A percentile compares a stretch with the other conserved stretches of the same genome.
phyloP scores from a whole-genome alignment of 164 flowering plant genomes.

The Chimonanthus praecox region DNA sequence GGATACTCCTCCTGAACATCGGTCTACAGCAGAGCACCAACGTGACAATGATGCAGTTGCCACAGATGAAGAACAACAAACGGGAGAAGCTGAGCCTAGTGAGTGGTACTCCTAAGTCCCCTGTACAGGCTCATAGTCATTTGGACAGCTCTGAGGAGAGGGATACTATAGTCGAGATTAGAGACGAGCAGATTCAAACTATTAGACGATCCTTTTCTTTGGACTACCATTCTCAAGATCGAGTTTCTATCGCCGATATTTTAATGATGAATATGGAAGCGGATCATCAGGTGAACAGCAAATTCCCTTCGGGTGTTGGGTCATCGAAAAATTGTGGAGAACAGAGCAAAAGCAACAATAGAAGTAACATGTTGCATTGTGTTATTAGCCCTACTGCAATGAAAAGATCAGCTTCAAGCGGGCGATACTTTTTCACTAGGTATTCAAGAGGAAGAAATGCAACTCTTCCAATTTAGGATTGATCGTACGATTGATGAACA shows the following conservation, averaged over 20 bases:
- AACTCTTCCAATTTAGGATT: slow-evolving; percentile 16
- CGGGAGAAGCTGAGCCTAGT: neutral
- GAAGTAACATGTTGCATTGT: slow-evolving; percentile 31
- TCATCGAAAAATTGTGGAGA: slow-evolving; percentile 7
- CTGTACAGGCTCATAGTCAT: slow-evolving; percentile 14
- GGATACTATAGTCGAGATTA: slow-evolving; percentile 36
- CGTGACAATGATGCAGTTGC: slow-evolving; percentile 12
- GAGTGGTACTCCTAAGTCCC: neutral
- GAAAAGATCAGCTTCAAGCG: slow-evolving; percentile 72
- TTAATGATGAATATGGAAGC: slow-evolving; percentile 22
- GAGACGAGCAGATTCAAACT: slow-evolving; percentile 22
- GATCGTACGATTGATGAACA: neutral
- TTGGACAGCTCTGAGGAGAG: slow-evolving; percentile 20
- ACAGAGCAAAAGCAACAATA: slow-evolving; percentile 2
- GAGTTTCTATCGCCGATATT: slow-evolving; percentile 44
- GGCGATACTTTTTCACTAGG: slow-evolving; percentile 44
- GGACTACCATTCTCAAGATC: slow-evolving; percentile 32
- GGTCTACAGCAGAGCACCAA: slow-evolving; percentile 11
- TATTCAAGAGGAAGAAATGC: slow-evolving; percentile 29
- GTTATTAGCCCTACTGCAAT: slow-evolving; percentile 33
- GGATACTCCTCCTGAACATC: slow-evolving; percentile 7
- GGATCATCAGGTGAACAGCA: slow-evolving; percentile 3
- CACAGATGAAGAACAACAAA: slow-evolving; percentile 12
- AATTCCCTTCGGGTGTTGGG: neutral
- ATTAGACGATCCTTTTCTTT: slow-evolving; percentile 64